These are phyloP conservation scores for Huntiella decipiens DNA, from an alignment of 2,329 filamentous ascomycete species.

Conservation along the genomic window DNA sequence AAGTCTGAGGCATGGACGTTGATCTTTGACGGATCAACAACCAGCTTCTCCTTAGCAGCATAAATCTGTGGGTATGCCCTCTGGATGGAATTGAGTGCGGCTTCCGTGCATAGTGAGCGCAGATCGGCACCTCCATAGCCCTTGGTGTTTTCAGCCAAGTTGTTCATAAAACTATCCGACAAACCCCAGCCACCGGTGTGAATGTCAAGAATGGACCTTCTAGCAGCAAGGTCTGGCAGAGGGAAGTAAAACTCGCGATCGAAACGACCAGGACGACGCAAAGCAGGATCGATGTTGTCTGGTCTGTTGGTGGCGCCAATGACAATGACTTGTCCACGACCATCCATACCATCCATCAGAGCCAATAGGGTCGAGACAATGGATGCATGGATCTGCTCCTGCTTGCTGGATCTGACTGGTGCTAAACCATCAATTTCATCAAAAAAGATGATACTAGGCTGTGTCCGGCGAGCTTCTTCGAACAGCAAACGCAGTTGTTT, in stretches of 20 bases:
- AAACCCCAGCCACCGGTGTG: constrained; percentile 91
- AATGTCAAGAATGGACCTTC: constrained; percentile 79
- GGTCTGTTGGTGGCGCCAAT: constrained; percentile 97
- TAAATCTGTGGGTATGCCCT: constrained; percentile 95
- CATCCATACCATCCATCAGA: constrained; percentile 95
- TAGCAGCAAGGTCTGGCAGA: constrained; percentile 60
- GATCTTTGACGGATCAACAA: constrained; percentile 73
- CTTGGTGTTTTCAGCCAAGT: constrained; percentile 75
- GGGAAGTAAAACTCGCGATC: constrained; percentile 98
- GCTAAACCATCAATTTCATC: constrained; percentile 96
- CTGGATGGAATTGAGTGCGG: constrained; percentile 87
- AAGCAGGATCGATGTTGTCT: constrained; percentile 89
- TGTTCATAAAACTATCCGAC: constrained; percentile 57
- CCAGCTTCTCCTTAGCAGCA: constrained; percentile 67
- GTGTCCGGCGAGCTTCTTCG: constrained; percentile 84
- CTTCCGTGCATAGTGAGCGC: constrained; percentile 85
- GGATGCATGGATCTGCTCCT: constrained; percentile 95
- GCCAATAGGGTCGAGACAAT: constrained; percentile 91
- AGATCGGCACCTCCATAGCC: constrained; percentile 94
- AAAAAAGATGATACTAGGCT: constrained; percentile 91
- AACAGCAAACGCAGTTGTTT: constrained; percentile 85
- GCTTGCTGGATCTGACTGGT: constrained; percentile 89
- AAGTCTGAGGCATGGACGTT: constrained; percentile 84
- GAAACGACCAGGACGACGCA: constrained; percentile 83
- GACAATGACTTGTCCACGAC: constrained; percentile 92